A percentile compares a stretch with the other conserved stretches of the same genome.
phyloP scores from a whole-genome alignment of 176 grass and related monocot genomes.

The Juncus effusus region DNA sequence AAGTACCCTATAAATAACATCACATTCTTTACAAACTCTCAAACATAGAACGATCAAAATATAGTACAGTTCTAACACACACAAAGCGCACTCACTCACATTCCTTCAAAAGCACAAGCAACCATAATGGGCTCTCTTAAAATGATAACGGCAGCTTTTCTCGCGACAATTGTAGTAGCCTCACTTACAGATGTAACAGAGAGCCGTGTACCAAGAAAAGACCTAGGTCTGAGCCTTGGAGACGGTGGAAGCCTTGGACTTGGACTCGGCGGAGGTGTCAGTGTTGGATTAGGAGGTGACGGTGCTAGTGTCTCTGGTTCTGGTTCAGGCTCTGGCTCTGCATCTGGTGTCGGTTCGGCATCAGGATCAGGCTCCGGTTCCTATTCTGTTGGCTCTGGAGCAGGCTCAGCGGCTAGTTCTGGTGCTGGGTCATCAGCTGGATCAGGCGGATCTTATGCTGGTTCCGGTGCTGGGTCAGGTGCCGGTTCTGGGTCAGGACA shows the following conservation, averaged over 20 bases:
- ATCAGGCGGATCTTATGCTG: constrained; percentile 18
- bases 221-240: constrained; percentile 51
- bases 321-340: neutral
- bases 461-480: constrained; percentile 11
- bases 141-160: constrained; percentile 25
- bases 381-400: constrained; percentile 4
- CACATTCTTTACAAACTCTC: neutral
- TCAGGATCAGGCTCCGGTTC: constrained; percentile 30
- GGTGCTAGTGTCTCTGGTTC: constrained; percentile 14
- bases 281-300: constrained; percentile 27
- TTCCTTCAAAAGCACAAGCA: neutral
- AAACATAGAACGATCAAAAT: constrained; percentile 7
- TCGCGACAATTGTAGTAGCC: constrained; percentile 6
- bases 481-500: constrained; percentile 11
- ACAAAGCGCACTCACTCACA: neutral
- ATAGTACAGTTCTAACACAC: neutral
- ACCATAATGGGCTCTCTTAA: constrained; percentile 24
- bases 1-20: constrained; percentile 32
- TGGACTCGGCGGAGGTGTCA: constrained; percentile 37
- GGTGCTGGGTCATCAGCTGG: constrained; percentile 17
- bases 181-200: constrained; percentile 25
- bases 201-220: constrained; percentile 45
- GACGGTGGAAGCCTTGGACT: constrained; percentile 35
- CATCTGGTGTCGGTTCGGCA: constrained; percentile 14
- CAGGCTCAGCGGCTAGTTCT: neutral